A percentile compares a stretch with the other conserved stretches of the same genome.
Evolutionary conservation across 495 filamentous ascomycete genomes (phyloP).

Genomic region (Daldinia caldariorum): DNA sequence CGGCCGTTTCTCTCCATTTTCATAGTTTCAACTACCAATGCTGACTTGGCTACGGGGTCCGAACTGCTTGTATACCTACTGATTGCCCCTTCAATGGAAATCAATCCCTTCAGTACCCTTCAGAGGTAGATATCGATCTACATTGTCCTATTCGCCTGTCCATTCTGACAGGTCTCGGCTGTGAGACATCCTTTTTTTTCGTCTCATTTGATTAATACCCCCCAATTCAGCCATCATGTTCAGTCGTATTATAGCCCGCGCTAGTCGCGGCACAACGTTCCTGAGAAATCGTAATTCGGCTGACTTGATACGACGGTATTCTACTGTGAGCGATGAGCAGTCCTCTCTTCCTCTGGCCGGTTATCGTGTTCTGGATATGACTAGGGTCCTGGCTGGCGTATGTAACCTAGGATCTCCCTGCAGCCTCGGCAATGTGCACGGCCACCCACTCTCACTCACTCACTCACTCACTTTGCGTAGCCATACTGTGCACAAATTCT

Average conservation of each 20-base stretch:
- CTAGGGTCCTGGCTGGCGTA: constrained; percentile 93
- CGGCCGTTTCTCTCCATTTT: constrained; percentile 33
- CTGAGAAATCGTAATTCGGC: constrained; percentile 19
- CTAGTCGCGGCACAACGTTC: constrained; percentile 17
- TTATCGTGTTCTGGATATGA: constrained; percentile 93
- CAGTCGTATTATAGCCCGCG: constrained; percentile 27
- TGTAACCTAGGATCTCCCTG: constrained; percentile 48
- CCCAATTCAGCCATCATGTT: constrained; percentile 27
- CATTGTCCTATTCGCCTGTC: not conserved
- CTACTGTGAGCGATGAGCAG: constrained; percentile 34
- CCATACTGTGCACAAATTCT: constrained; percentile 98
- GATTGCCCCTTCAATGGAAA: not conserved
- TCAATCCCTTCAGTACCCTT: not conserved
- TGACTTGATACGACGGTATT: constrained; percentile 36
- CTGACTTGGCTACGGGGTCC: not conserved
- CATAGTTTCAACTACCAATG: not conserved
- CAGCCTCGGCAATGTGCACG: constrained; percentile 21
- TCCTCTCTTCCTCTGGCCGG: constrained; percentile 74
- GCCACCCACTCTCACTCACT: constrained; percentile 6
- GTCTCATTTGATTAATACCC: constrained; percentile 9
- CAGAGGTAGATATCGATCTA: not conserved
- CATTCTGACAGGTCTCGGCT: not conserved
- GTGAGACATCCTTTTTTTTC: not conserved
- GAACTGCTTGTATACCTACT: not conserved
- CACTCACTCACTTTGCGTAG: constrained; percentile 58